These are phyloP conservation scores for Umbelopsis sp. DNA, from an alignment of 192 early-diverging fungal genomes.

Conservation along the genomic window DNA sequence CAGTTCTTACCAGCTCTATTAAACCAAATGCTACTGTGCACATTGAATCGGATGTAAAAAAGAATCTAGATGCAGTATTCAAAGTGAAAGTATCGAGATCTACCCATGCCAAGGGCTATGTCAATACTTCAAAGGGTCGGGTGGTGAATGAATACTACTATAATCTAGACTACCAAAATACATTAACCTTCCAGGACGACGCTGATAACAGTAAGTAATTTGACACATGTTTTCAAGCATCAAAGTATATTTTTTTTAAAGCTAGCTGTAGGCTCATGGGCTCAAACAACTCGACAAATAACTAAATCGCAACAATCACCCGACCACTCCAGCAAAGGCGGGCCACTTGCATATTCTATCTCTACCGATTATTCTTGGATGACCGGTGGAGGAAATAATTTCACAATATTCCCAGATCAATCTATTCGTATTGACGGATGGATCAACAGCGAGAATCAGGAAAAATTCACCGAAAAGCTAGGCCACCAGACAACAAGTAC, in stretches of 20 bases:
- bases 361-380: slow-evolving; percentile 13
- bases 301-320: slow-evolving; percentile 2
- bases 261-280: slow-evolving; percentile 8
- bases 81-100: background rate
- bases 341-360: background rate
- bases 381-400: slow-evolving; percentile 16
- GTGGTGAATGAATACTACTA: background rate
- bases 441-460: background rate
- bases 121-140: slow-evolving; percentile 18
- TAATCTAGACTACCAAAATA: slow-evolving; percentile 11
- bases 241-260: no score
- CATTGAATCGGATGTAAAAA: slow-evolving; percentile 7
- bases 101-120: slow-evolving; percentile 5
- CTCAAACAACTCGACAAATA: background rate
- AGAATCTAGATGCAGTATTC: slow-evolving; percentile 22
- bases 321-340: background rate
- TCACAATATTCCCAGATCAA: slow-evolving; percentile 10
- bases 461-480: background rate
- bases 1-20: background rate
- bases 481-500: background rate
- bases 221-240: no score
- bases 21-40: slow-evolving; percentile 20
- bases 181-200: slow-evolving; percentile 3
- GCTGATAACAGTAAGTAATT: slow-evolving; percentile 12
- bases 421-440: slow-evolving; percentile 19